Evolutionary conservation across 345 rosid species (phyloP), one percentile per base, ranked within the genome.

Genomic region (Citrus maxima): DNA sequence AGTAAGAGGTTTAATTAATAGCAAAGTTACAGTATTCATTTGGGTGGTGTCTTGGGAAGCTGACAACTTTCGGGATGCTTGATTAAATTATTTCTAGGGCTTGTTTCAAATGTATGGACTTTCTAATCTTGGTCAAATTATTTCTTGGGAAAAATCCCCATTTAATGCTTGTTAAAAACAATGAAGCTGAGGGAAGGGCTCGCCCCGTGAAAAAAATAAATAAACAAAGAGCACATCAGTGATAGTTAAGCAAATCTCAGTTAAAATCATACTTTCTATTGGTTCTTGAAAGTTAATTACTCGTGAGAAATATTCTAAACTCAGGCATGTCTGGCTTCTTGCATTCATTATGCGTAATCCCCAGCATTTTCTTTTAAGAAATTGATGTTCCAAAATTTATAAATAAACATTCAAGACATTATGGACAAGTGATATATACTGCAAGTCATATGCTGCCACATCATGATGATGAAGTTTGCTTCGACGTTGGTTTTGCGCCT

Each of bases 401-500:
- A 25, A 5, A 54, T 16, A 54, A 25, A 27, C n/a, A 16, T 28
- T 13, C 19, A 24, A 4, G 55, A 30, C 25, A 4, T n/a, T 71
- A 18, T 12, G 62, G 74, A 28, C 42, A 77, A 25, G 34, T 16
- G 10, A 21, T 25, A 34, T 5, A 34, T 5, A 2, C 21, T 74
- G 10, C 61, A 59, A 59, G 28, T 24, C 73, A 70, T 35, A 28
- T 32, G 34, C 25, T 76, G 67, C 75, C 80, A 76, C 75, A 37
- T 64, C 51, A 81, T 77, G 84, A 77, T 78, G 38, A 74, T 64
- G 37, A 19, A n/a, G 70, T 49, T 75, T 46, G 71, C 78, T 75
- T 75, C 19, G 49, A 63, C 49, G 30, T 73, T 60, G 21, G 76
- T 19, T 38, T 30, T 65, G 24, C 9, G 71, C 35, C 67, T 78